These are phyloP conservation scores for Neurospora sp. DNA, from an alignment of 495 filamentous ascomycete species.

Conservation along the genomic window DNA sequence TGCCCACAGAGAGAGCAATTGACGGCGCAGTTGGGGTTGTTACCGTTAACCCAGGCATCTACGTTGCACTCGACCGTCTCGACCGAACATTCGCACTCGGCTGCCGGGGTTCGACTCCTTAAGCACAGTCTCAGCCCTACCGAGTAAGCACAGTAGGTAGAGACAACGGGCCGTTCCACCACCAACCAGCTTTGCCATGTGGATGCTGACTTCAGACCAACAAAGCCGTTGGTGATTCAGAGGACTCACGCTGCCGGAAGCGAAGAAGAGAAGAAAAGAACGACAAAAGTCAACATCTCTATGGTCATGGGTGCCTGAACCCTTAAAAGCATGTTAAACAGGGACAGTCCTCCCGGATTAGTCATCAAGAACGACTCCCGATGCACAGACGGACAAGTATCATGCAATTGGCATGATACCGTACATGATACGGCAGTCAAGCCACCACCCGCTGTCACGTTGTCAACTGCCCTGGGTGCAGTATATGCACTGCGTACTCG, in stretches of 20 bases:
- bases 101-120: not conserved
- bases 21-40: not conserved
- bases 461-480: not conserved
- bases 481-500: not conserved
- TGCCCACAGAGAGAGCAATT: not conserved
- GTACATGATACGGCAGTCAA: not conserved
- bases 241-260: not conserved
- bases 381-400: not conserved
- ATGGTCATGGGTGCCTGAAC: not conserved
- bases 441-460: not conserved
- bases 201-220: not conserved
- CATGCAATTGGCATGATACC: not conserved
- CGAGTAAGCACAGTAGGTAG: not conserved
- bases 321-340: not conserved
- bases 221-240: not conserved
- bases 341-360: not conserved
- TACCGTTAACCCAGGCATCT: not conserved
- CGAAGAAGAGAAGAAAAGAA: not conserved
- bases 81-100: not conserved
- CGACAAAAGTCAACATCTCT: not conserved
- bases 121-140: not conserved
- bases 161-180: not conserved
- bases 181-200: not conserved
- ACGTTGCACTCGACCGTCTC: not conserved
- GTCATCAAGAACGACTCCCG: not conserved